Percentiles rank a stretch among this genome's conserved stretches.
These are phyloP conservation scores for Apiospora kogelbergensis DNA, from an alignment of 2,329 filamentous ascomycete genomes.

Conservation along the genomic window DNA sequence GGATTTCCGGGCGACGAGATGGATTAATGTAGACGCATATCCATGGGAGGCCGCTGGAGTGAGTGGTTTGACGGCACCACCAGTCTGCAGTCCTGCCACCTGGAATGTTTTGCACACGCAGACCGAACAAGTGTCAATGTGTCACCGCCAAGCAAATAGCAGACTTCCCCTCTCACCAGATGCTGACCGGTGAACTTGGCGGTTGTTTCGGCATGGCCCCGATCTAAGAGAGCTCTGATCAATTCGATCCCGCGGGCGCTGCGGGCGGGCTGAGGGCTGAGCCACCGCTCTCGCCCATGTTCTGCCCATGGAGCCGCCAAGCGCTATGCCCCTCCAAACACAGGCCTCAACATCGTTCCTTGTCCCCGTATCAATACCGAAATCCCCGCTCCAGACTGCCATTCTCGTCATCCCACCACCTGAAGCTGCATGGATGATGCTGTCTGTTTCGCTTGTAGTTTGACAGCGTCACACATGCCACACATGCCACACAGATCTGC, in stretches of 20 bases:
- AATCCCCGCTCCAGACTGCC: neutral
- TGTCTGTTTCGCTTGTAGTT: neutral
- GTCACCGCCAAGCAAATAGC: constrained; percentile 2
- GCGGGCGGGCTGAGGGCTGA: too few relatives aligned
- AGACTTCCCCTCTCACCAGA: neutral
- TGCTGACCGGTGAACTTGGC: neutral
- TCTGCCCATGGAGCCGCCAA: neutral
- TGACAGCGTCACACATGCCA: neutral
- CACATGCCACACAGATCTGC: constrained; percentile 1
- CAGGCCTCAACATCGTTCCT: neutral
- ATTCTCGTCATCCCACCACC: neutral
- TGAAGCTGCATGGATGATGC: neutral
- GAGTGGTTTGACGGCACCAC: neutral
- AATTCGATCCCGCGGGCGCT: neutral
- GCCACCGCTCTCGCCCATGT: neutral
- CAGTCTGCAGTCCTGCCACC: neutral
- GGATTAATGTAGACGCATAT: neutral
- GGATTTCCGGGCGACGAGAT: neutral
- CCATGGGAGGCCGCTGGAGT: neutral
- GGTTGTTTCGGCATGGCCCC: neutral
- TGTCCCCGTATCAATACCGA: neutral
- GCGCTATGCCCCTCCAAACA: neutral
- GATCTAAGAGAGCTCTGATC: neutral
- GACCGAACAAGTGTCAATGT: neutral
- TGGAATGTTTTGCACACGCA: neutral